A percentile compares a stretch with the other conserved stretches of the same genome.
Conservation (phyloP, 768 basidiomycete species). For the Artomyces pyxidatus region DNA sequence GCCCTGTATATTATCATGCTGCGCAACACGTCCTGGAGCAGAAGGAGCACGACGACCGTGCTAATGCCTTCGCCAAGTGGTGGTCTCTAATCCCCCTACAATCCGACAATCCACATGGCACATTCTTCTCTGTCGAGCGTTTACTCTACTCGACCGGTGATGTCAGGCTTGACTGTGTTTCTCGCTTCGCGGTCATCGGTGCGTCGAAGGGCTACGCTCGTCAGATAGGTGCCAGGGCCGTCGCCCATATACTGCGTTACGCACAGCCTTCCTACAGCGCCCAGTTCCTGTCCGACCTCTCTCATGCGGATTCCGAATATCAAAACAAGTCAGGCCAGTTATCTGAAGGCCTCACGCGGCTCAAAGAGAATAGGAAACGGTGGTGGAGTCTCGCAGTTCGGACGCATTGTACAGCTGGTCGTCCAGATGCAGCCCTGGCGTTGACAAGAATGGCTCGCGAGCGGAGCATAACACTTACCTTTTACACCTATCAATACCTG, state of each 20-base stretch:
- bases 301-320: conserved; percentile 21
- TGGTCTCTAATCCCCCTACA: conserved; percentile 31
- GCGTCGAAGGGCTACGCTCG: conserved; percentile 38
- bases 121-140: conserved; percentile 25
- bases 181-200: conserved; percentile 35
- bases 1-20: conserved; percentile 29
- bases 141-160: conserved; percentile 24
- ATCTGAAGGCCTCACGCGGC: neutral
- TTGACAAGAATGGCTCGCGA: conserved; percentile 32
- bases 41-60: conserved; percentile 14
- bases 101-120: neutral
- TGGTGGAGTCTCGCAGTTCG: conserved; percentile 34
- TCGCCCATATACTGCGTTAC: conserved; percentile 38
- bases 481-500: conserved; percentile 28
- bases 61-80: conserved; percentile 31
- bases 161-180: conserved; percentile 28
- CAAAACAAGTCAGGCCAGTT: too few relatives aligned
- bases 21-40: conserved; percentile 27
- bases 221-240: conserved; percentile 7
- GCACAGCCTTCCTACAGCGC: conserved; percentile 26
- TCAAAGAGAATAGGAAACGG: conserved; percentile 4
- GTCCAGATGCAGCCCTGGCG: conserved; percentile 34
- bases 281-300: conserved; percentile 31
- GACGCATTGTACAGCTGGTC: conserved; percentile 30
- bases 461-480: conserved; percentile 24